Conservation (phyloP, 1,139 yeast genomes). For the Wickerhamomyces sp. region DNA sequence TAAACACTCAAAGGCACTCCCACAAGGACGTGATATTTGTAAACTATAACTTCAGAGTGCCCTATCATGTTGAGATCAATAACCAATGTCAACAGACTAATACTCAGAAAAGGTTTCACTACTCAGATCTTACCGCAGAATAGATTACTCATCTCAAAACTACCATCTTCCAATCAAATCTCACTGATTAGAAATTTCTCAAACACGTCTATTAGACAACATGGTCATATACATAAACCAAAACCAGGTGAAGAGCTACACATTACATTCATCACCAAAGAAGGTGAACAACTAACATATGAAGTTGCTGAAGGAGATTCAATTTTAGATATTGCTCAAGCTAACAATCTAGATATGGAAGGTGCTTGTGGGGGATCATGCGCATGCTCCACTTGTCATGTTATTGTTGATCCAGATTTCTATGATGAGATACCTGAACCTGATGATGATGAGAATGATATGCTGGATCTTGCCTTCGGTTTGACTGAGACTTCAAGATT, state of each 20-base stretch:
- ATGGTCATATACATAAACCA: constrained; percentile 88
- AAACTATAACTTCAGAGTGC: too few relatives aligned
- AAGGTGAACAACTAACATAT: constrained; percentile 73
- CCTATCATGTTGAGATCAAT: neutral
- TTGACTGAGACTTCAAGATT: constrained; percentile 92
- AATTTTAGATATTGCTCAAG: constrained; percentile 90
- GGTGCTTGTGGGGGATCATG: constrained; percentile 99
- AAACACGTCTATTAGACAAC: constrained; percentile 28
- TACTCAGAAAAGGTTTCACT: neutral
- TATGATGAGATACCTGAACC: constrained; percentile 93
- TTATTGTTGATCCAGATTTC: constrained; percentile 90
- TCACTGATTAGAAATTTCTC: constrained; percentile 20
- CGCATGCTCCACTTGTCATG: constrained; percentile 97
- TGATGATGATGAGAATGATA: constrained; percentile 95
- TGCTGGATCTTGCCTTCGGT: constrained; percentile 97
- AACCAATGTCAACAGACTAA: neutral
- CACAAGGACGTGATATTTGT: too few relatives aligned
- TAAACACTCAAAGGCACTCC: too few relatives aligned
- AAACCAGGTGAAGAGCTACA: constrained; percentile 87
- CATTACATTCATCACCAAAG: constrained; percentile 87
- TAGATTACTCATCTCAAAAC: neutral
- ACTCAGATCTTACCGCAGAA: neutral
- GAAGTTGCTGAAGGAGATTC: constrained; percentile 95
- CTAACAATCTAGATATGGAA: constrained; percentile 89
- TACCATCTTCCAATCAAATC: constrained; percentile 14